Evolutionary conservation across 2,329 filamentous ascomycete genomes (phyloP), one percentile per base, ranked within the genome.

Genomic region (Pseudogymnoascus sp.): DNA sequence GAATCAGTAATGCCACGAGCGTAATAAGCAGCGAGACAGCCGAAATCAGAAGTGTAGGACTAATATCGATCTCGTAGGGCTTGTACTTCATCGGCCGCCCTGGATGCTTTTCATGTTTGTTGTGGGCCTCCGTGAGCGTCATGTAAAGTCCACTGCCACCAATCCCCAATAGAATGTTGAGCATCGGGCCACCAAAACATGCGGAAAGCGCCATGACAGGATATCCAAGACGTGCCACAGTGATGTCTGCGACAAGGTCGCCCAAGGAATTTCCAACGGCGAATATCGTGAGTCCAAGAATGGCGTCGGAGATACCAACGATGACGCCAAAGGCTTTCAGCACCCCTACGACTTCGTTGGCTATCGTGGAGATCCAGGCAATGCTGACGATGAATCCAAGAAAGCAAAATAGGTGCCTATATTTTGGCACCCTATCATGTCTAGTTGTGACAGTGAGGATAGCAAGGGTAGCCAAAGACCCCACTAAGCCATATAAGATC

Each of bases 101-200:
- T 0, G 90, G 90, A 70, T 93, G 87, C 68, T 88, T 87, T 28
- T 79, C 76, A 65, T 90, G 85, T 61, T 81, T 80, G 66, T 84
- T 81, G 68, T 89, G 84, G 16, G 89, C 89, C 33, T 85, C 82
- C 62, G 83, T 82, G 14, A 96, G 81, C 63, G 90, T 93, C 83
- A 97, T 95, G 73, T 93, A 96, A 40, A 91, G 83, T 14, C 95
- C 95, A 26, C 89, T 90, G 3, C 98, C 80, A n/a, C 95, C 95
- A 61, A 99, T 93, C 0, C 95, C 95, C 3, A 99, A 84, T 0
- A 99, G 79, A 66, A 99, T 99, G 70, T 99, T 99, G 41, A 99
- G 84, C 91, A 99, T 93, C 0, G 95, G 95, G 0, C 95, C 96
- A n/a, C 95, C 95, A 73, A 99, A 97, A 73, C 95, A 99, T 4